Evolutionary conservation across 345 rosid genomes (phyloP).

Genomic region (Ailanthus altissimus): DNA sequence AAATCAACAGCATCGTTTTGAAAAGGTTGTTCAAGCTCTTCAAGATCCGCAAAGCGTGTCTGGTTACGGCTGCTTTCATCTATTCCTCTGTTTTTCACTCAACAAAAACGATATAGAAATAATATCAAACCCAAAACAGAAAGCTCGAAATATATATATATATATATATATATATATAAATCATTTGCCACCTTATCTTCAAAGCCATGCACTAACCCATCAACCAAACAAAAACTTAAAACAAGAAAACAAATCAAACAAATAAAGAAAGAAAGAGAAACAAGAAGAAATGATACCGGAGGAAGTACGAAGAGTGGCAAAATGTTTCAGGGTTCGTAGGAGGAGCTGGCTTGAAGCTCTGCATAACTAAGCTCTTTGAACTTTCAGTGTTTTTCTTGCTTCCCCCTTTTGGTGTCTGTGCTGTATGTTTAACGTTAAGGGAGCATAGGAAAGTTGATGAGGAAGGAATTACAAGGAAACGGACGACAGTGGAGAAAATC

Average conservation of each 20-base stretch:
- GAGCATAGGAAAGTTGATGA: neutral
- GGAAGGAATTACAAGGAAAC: neutral
- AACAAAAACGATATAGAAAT: conserved; percentile 11
- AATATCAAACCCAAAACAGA: neutral
- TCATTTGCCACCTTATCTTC: neutral
- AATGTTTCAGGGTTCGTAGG: conserved; percentile 54
- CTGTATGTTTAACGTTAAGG: conserved; percentile 1
- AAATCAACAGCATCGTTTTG: conserved; percentile 70
- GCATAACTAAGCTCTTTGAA: conserved; percentile 40
- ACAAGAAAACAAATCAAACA: neutral
- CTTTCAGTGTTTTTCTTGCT: neutral
- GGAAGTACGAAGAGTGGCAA: conserved; percentile 66
- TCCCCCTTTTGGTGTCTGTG: neutral
- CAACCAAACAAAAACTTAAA: neutral
- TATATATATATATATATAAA: neutral
- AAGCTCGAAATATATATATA: neutral
- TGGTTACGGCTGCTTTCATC: conserved; percentile 43
- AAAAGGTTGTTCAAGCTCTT: conserved; percentile 80
- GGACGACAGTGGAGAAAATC: conserved; percentile 28
- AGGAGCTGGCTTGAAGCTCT: conserved; percentile 68
- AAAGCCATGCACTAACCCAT: conserved; percentile 17
- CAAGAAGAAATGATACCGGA: conserved; percentile 45
- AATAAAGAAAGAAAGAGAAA: neutral
- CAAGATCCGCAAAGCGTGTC: conserved; percentile 55
- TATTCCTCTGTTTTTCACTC: conserved; percentile 39